These are phyloP conservation scores for Diversispora epigaea DNA, from an alignment of 192 early-diverging fungal species.

Conservation along the genomic window DNA sequence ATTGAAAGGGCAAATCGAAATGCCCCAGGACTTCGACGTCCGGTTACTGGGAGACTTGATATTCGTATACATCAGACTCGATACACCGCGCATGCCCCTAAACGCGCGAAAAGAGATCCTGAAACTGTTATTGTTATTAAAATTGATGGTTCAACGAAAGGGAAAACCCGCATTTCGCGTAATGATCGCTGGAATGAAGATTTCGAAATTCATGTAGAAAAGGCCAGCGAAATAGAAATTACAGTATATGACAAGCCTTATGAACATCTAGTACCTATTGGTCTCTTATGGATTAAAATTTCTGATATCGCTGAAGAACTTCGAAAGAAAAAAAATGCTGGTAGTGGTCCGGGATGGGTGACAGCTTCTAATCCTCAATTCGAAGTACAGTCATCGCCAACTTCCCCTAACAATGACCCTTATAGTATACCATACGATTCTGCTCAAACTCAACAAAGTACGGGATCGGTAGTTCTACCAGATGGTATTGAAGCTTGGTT, in stretches of 20 bases:
- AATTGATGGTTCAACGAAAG: conserved; percentile 79
- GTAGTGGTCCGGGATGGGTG: conserved; percentile 57
- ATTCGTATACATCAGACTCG: conserved; percentile 62
- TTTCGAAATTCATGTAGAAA: conserved; percentile 85
- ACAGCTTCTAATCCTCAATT: conserved; percentile 38
- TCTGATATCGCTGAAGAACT: conserved; percentile 90
- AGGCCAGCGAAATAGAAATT: conserved; percentile 90
- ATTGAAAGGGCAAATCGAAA: conserved; percentile 46
- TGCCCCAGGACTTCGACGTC: conserved; percentile 65
- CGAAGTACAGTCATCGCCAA: not conserved
- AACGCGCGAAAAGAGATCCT: conserved; percentile 51
- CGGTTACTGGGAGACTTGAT: conserved; percentile 70
- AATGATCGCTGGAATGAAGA: conserved; percentile 82
- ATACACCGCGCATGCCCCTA: conserved; percentile 58
- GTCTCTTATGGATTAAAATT: conserved; percentile 90
- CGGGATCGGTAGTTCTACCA: conserved; percentile 23
- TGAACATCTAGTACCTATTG: conserved; percentile 72
- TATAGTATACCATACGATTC: conserved; percentile 19
- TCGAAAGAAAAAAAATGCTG: conserved; percentile 65
- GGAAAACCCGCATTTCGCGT: conserved; percentile 68
- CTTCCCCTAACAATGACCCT: conserved; percentile 6
- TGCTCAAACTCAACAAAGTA: conserved; percentile 31
- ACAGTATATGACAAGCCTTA: conserved; percentile 81
- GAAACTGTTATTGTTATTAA: conserved; percentile 79
- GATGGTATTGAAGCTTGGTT: conserved; percentile 80